Evolutionary conservation across 2,329 filamentous ascomycete species (phyloP).

Genomic region (Pseudomassariella vexata): DNA sequence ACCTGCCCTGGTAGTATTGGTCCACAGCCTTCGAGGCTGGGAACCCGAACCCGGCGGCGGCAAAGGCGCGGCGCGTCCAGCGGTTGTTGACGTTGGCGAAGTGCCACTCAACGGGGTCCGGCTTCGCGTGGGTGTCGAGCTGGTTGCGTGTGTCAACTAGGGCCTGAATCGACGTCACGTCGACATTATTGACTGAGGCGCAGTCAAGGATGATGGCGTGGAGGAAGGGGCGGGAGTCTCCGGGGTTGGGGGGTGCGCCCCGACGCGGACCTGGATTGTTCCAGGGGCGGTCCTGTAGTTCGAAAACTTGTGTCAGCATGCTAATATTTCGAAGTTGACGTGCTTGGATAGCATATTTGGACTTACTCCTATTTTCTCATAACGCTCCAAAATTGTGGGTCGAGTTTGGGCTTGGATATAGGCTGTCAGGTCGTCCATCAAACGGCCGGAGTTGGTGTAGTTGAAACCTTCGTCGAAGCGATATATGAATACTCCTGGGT

Average conservation of each 20-base stretch:
- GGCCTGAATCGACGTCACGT: conserved; percentile 49
- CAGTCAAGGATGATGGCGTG: conserved; percentile 52
- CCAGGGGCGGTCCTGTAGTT: conserved; percentile 32
- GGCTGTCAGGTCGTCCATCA: conserved; percentile 43
- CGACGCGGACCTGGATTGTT: conserved; percentile 27
- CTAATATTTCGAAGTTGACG: background rate
- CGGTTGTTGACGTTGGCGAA: conserved; percentile 47
- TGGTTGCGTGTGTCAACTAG: conserved; percentile 49
- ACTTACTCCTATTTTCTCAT: conserved; percentile 42
- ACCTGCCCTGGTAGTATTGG: conserved; percentile 8
- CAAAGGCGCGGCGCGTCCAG: conserved; percentile 52
- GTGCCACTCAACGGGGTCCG: conserved; percentile 41
- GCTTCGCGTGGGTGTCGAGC: conserved; percentile 43
- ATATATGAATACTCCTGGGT: conserved; percentile 51
- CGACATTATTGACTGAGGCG: conserved; percentile 47
- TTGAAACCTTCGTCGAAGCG: conserved; percentile 51
- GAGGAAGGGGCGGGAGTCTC: conserved; percentile 29
- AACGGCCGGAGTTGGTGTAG: conserved; percentile 47
- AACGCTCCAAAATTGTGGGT: conserved; percentile 33
- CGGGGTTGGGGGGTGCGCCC: too few species aligned
- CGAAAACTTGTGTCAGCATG: background rate
- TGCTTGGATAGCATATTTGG: too few species aligned
- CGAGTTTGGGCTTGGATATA: conserved; percentile 39
- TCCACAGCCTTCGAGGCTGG: conserved; percentile 10
- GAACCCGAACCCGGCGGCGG: conserved; percentile 46